A percentile compares a stretch with the other conserved stretches of the same genome.
Conservation (phyloP, 331 rosid genomes). For the Quercus tomentella region DNA sequence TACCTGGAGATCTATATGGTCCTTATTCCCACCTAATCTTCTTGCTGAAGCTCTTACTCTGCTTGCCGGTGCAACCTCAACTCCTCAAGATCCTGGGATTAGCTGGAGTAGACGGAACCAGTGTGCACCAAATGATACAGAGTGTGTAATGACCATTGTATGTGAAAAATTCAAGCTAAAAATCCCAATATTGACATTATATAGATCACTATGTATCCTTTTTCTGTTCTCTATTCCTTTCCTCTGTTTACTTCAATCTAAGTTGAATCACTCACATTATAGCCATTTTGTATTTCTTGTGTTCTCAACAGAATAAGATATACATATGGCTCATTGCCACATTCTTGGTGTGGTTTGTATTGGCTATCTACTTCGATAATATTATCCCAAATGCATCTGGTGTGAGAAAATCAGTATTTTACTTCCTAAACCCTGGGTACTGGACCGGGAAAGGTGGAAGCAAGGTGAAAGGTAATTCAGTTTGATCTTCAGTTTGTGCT, state of each 20-base stretch:
- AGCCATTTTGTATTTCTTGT: conserved; percentile 16
- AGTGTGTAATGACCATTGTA: conserved; percentile 78
- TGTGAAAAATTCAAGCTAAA: conserved; percentile 19
- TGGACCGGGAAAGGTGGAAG: conserved; percentile 76
- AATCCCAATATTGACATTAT: not conserved
- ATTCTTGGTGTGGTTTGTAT: conserved; percentile 68
- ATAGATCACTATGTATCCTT: not conserved
- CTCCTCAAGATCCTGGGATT: conserved; percentile 54
- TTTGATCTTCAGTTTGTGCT: conserved; percentile 11
- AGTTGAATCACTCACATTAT: not conserved
- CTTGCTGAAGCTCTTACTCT: conserved; percentile 58
- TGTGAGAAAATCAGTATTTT: conserved; percentile 68
- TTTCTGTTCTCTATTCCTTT: not conserved
- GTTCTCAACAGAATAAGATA: conserved; percentile 56
- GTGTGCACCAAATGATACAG: conserved; percentile 29
- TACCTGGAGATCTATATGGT: conserved; percentile 39
- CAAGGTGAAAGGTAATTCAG: conserved; percentile 60
- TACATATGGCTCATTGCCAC: conserved; percentile 67
- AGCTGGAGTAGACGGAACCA: conserved; percentile 70
- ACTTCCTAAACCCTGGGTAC: conserved; percentile 71
- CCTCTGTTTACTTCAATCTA: not conserved
- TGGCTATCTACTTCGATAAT: conserved; percentile 90
- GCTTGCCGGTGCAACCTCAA: conserved; percentile 53
- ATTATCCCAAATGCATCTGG: conserved; percentile 84
- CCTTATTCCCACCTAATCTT: conserved; percentile 86